Base-by-base conservation (phyloP, 192 early-diverging fungal species). In the Backusella psychrophila region DNA sequence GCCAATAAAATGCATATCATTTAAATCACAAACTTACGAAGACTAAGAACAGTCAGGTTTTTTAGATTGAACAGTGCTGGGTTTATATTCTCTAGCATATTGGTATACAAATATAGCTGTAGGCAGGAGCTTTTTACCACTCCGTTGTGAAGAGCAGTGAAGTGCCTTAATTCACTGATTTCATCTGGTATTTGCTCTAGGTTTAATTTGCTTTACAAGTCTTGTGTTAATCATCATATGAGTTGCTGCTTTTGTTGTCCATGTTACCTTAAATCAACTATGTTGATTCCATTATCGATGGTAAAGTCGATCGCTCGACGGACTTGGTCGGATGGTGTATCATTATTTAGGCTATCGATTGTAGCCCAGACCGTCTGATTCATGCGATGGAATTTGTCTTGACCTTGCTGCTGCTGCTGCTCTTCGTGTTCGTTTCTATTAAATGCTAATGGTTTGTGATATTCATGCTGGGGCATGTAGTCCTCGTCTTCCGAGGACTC, bases 51-150 rank as follows among this genome's bases (percentile, higher is more conserved):
- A 17, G 86, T 81, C 5, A 87, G 69, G 44, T 85, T 85, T 8
- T 81, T 76, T 7, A 87, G 80, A 1, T 74, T 26, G 68, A 87
- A 87, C 0, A 87, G 71, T 35, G 76, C 72, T 66, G 83, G 81
- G 38, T 76, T 80, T 12, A 87, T 56, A 26, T 70, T 71, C 12
- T 56, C 36, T 9, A 87, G 69, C 11, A 68, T 67, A 69, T 87
- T 87, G 31, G 75, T 78, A 71, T 81, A 85, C 67, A 87, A 69
- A 69, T 81, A 87, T 5, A 87, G 46, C 75, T 87, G 83, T 11
- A 87, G 68, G 21, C 76, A 75, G 7, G 80, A 63, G 34, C 69
- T 39, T 53, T 72, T 74, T 19, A 81, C 65, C 6, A 63, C n/a
- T 38, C 77, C 76, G 44, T 81, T 77, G 3, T 44, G 63, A 7